These are phyloP conservation scores for Spiromastix sp. DNA, from an alignment of 2,329 filamentous ascomycete genomes.

Conservation along the genomic window DNA sequence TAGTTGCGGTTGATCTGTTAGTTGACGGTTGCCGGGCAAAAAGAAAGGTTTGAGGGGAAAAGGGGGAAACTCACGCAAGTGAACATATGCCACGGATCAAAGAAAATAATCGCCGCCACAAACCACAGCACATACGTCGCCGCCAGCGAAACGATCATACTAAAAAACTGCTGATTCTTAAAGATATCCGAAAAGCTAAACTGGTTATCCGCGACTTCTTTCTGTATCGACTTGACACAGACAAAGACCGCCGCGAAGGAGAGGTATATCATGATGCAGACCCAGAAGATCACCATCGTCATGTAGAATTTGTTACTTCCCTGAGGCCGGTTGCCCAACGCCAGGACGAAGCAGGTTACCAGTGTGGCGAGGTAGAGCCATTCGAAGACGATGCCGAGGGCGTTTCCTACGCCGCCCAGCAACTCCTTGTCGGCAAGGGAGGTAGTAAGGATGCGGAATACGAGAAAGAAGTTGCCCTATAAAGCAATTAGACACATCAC, in stretches of 20 bases:
- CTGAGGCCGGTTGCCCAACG: slow-evolving; percentile 87
- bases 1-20: slow-evolving; percentile 23
- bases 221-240: slow-evolving; percentile 73
- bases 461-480: slow-evolving; percentile 89
- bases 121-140: slow-evolving; percentile 93
- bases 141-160: slow-evolving; percentile 80
- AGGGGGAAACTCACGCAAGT: slow-evolving; percentile 46
- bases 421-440: slow-evolving; percentile 63
- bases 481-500: slow-evolving; percentile 6
- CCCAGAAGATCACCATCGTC: slow-evolving; percentile 98
- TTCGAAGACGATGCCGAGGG: slow-evolving; percentile 83
- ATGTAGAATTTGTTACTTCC: slow-evolving; percentile 91
- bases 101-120: slow-evolving; percentile 81
- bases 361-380: slow-evolving; percentile 91
- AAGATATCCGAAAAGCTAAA: slow-evolving; percentile 69
- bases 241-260: slow-evolving; percentile 94
- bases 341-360: slow-evolving; percentile 88
- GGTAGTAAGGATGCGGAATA: slow-evolving; percentile 91
- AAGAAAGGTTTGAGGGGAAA: not conserved
- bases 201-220: slow-evolving; percentile 49
- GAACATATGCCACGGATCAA: slow-evolving; percentile 99
- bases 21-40: too few relatives aligned
- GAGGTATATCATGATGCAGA: slow-evolving; percentile 85
- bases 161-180: slow-evolving; percentile 82
- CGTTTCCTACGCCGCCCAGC: slow-evolving; percentile 64